These are phyloP conservation scores for Astrocystis sublimbata DNA, from an alignment of 495 filamentous ascomycete genomes.

Conservation along the genomic window DNA sequence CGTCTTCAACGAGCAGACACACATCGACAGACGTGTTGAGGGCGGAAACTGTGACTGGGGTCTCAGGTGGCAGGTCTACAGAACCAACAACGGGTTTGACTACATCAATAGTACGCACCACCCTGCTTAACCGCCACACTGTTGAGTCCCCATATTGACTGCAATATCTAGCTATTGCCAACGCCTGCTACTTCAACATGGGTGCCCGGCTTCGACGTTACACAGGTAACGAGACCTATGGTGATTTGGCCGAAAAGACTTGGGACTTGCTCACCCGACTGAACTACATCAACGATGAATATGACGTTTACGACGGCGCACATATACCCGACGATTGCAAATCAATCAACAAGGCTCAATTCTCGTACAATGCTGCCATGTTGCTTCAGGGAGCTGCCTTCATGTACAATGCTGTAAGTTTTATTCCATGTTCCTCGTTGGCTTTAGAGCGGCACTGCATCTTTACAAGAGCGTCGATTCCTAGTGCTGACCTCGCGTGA, in stretches of 20 bases:
- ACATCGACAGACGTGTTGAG: conserved; percentile 59
- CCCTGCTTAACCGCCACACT: not conserved
- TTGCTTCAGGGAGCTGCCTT: conserved; percentile 58
- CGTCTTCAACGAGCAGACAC: conserved; percentile 68
- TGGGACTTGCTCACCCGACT: conserved; percentile 54
- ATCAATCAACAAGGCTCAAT: conserved; percentile 42
- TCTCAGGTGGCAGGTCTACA: conserved; percentile 76
- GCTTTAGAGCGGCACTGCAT: not conserved
- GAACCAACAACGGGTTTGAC: conserved; percentile 71
- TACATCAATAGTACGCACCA: conserved; percentile 63
- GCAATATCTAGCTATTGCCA: conserved; percentile 42
- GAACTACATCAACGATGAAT: conserved; percentile 42
- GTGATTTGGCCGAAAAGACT: conserved; percentile 58
- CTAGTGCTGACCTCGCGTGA: conserved; percentile 16
- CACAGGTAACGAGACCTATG: conserved; percentile 62
- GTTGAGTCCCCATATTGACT: not conserved
- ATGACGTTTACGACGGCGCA: conserved; percentile 53
- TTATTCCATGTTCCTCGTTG: not conserved
- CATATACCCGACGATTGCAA: conserved; percentile 43
- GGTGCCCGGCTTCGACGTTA: conserved; percentile 61
- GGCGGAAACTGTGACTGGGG: conserved; percentile 65
- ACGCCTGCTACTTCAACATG: conserved; percentile 65
- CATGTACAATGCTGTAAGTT: conserved; percentile 56
- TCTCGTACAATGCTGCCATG: conserved; percentile 63
- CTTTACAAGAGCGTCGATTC: not conserved